Base-by-base conservation (phyloP, 208 protist species). In the Acanthamoeba quina region DNA sequence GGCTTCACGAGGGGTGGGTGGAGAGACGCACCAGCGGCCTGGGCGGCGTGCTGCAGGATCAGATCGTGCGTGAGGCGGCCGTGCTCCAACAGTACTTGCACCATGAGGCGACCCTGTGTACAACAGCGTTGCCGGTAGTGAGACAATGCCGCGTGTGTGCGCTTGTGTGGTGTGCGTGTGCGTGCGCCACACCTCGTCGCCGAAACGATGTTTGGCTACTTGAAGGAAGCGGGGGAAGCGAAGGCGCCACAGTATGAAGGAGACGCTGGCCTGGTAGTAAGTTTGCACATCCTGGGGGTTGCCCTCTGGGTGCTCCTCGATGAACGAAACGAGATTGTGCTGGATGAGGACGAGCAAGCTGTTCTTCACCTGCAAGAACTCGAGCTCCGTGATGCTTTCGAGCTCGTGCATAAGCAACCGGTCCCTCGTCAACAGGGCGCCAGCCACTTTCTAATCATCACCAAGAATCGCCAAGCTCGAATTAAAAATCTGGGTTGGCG, bases 341-440 rank as follows among this genome's bases (percentile, higher is more conserved):
- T 90, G 83, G 11, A 90, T 90, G 58, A 90, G 83, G 19, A 90
- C n/a, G 58, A 90, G 52, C 58, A 90, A 13, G 60, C 83, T 72
- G 83, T 72, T 90, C 83, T 90, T 90, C 24, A 90, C 83, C 60
- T 90, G 76, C 19, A 85, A 13, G 47, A 41, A 85, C 44, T 85
- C 76, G 29, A 85, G 76, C 76, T 85, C 44, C 29, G 76, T 34
- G 1, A 85, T 9, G 13, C 29, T 37, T 44, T 49, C 44, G 47
- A 85, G 54, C 47, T 85, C 76, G 15, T 85, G 29, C 47, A 85
- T 26, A 15, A 85, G 19, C 76, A 85, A 17, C 5, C 76, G 76
- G 47, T 85, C 76, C 2, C 76, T 26, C 3, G 56, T 21, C 17
- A 85, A 15, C 76, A 85, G 44, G 5, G 76, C n/a, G 41, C 76